Conservation (phyloP, 495 filamentous ascomycete genomes). For the Neurospora sp. region DNA sequence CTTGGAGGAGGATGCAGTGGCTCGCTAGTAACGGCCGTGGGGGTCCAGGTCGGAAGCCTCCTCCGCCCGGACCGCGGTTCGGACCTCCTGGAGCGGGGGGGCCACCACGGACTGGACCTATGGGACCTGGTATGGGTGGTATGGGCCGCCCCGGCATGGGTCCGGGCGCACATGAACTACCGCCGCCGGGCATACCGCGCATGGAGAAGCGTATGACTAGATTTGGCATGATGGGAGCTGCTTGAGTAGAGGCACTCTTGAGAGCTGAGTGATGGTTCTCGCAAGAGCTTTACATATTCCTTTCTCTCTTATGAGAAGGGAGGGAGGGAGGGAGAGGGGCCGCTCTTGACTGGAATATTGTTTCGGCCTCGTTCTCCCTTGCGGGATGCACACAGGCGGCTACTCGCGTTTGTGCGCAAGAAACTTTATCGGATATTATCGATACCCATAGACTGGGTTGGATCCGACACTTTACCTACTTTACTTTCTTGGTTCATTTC, state of each 20-base stretch:
- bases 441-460: background rate
- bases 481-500: background rate
- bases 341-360: background rate
- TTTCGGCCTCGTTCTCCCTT: background rate
- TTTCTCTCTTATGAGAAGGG: background rate
- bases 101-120: background rate
- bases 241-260: background rate
- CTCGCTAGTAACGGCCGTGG: background rate
- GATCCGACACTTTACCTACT: background rate
- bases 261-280: background rate
- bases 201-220: slow-evolving; percentile 72
- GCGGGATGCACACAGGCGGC: background rate
- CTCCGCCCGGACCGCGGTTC: slow-evolving; percentile 9
- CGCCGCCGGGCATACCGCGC: slow-evolving; percentile 16
- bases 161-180: slow-evolving; percentile 11
- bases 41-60: slow-evolving; percentile 2
- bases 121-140: slow-evolving; percentile 12
- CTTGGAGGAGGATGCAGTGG: slow-evolving; percentile 45
- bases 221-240: slow-evolving; percentile 70
- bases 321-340: background rate
- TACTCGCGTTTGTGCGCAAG: background rate
- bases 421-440: background rate
- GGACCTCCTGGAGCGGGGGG: slow-evolving; percentile 5
- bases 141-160: slow-evolving; percentile 1
- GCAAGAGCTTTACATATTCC: background rate